Base-by-base conservation (phyloP, 1,284 basidiomycete genomes). In the Pisolithus thermaeus region DNA sequence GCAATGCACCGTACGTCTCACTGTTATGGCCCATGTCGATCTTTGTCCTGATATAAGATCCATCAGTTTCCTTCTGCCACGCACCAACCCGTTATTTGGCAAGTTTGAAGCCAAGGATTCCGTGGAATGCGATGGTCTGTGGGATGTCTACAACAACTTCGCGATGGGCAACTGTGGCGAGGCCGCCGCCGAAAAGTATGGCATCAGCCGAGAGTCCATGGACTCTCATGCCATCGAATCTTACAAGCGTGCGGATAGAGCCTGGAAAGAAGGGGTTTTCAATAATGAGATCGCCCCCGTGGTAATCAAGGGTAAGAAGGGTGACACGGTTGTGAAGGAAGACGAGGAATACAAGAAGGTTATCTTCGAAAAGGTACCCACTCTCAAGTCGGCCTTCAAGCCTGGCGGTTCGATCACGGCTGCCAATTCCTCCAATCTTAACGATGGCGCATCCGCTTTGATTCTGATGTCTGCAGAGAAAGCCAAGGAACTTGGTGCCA, bases 281-380 rank as follows among this genome's bases (percentile, higher is more conserved):
- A 77, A 86, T 58, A 83, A 83, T 36, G 97, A 99, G 76, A 84
- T 99, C 52, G 90, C 87, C 1, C 92, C 94, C 12, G 83, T 99
- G n/a, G 88, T 85, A 12, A 83, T 97, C 73, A 96, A 97, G 75
- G 86, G 87, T 64, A 92, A 92, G 77, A 97, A 96, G 75, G 95
- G 93, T 39, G 91, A 97, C 67, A 86, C 82, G 35, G 71, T 97
- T 53, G 81, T 97, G 50, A 79, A 78, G 60, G 95, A 99, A 74
- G 97, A 99, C 66, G 97, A 99, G 72, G 96, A 99, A 69, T 98
- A 93, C 81, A 98, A 92, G 75, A 87, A 92, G 62, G 84, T 97
- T 58, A 85, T 96, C 60, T 92, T 87, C 68, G 93, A 97, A 60
- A 93, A 95, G 72, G 83, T 98, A 59, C 91, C 90, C 45, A 77